phyloP scores from a whole-genome alignment of 495 filamentous ascomycete genomes.

The Pseudevernia furfuracea region DNA sequence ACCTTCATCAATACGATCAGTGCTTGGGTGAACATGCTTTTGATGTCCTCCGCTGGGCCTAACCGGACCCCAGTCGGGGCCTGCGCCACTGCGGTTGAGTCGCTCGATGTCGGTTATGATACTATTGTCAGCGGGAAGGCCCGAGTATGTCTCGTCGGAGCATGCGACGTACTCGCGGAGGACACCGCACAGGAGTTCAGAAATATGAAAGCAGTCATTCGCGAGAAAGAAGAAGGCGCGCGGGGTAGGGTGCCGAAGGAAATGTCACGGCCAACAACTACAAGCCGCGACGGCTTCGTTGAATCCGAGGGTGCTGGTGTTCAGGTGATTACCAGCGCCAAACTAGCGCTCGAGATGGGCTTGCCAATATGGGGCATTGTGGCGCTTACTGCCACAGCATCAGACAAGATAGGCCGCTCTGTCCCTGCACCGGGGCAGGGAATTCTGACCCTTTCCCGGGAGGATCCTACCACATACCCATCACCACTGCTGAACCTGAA shows the following conservation, averaged over 20 bases:
- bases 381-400: conserved; percentile 19
- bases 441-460: conserved; percentile 22
- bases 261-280: too few relatives aligned
- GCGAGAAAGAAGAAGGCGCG: too few relatives aligned
- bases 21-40: conserved; percentile 29
- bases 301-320: conserved; percentile 24
- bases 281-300: conserved; percentile 27
- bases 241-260: too few relatives aligned
- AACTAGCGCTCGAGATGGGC: not conserved
- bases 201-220: too few relatives aligned
- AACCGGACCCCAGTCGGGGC: conserved; percentile 26
- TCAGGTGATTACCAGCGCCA: not conserved
- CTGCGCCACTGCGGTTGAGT: conserved; percentile 29
- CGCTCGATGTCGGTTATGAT: conserved; percentile 26
- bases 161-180: too few relatives aligned
- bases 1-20: conserved; percentile 24
- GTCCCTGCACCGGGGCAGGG: conserved; percentile 28
- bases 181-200: too few relatives aligned
- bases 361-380: conserved; percentile 2
- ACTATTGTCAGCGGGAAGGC: conserved; percentile 22
- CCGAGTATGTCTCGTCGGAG: conserved; percentile 23
- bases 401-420: conserved; percentile 26
- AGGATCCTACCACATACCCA: not conserved
- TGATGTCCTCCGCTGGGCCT: conserved; percentile 24
- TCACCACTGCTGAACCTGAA: conserved; percentile 21